Percentiles rank a stretch among this genome's conserved stretches.
Evolutionary conservation across 495 filamentous ascomycete species (phyloP).

Genomic region (Ramalina intermedia): DNA sequence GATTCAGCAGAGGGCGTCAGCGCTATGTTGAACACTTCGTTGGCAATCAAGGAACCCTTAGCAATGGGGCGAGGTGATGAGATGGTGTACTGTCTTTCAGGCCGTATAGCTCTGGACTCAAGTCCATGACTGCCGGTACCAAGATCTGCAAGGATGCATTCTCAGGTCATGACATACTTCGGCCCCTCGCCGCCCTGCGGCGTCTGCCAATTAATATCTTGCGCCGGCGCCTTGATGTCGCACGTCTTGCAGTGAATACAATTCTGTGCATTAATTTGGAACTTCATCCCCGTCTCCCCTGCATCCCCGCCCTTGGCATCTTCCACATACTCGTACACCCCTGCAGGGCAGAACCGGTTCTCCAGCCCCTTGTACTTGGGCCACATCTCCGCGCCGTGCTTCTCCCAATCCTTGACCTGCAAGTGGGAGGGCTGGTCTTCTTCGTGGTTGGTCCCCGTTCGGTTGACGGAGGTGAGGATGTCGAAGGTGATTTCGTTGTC

Average conservation of each 20-base stretch:
- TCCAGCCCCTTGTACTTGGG: constrained; percentile 85
- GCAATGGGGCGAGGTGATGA: no score
- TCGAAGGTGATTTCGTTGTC: constrained; percentile 91
- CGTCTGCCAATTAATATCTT: constrained; percentile 95
- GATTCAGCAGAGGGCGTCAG: no score
- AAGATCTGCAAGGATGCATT: no score
- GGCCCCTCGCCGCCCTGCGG: constrained; percentile 94
- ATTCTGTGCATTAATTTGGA: constrained; percentile 97
- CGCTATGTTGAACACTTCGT: no score
- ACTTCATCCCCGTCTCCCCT: constrained; percentile 72
- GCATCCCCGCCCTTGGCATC: constrained; percentile 38
- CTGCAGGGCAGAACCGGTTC: constrained; percentile 98
- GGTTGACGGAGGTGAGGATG: constrained; percentile 81
- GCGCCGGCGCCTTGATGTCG: constrained; percentile 91
- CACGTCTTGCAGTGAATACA: constrained; percentile 99
- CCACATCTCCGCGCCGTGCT: constrained; percentile 68
- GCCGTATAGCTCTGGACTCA: no score
- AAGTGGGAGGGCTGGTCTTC: constrained; percentile 96
- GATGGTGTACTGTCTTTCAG: no score
- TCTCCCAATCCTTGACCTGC: constrained; percentile 87
- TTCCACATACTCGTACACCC: constrained; percentile 96
- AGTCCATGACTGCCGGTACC: no score
- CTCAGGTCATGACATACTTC: constrained; percentile 84
- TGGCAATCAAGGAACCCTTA: no score
- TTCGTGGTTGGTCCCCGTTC: constrained; percentile 96